A percentile compares a stretch with the other conserved stretches of the same genome.
Evolutionary conservation across 495 filamentous ascomycete species (phyloP).

Genomic region (Aspergillus indologenus): DNA sequence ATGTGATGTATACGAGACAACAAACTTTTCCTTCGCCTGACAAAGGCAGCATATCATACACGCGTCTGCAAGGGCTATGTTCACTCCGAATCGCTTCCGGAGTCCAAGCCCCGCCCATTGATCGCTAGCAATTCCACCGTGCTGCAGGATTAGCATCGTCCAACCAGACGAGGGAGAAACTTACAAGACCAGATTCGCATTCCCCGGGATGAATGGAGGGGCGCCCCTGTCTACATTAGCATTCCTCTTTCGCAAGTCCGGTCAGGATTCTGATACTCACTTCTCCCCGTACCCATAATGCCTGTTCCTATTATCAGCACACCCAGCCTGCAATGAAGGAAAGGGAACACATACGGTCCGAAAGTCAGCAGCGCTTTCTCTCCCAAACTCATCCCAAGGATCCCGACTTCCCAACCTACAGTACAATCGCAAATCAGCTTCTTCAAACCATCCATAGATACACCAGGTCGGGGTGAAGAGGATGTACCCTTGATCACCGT

Average conservation of each 20-base stretch:
- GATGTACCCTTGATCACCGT: constrained; percentile 20
- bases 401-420: constrained; percentile 24
- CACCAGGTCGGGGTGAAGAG: background rate
- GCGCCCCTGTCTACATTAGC: constrained; percentile 16
- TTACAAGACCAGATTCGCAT: constrained; percentile 24
- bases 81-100: constrained; percentile 9
- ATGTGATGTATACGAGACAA: background rate
- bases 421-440: background rate
- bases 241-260: background rate
- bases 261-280: constrained; percentile 9
- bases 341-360: constrained; percentile 17
- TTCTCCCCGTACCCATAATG: constrained; percentile 25
- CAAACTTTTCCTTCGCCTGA: background rate
- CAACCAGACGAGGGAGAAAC: background rate
- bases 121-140: constrained; percentile 20
- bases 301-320: constrained; percentile 3
- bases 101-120: constrained; percentile 15
- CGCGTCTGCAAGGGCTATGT: background rate
- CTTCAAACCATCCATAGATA: background rate
- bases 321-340: background rate
- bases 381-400: constrained; percentile 23
- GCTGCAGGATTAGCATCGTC: constrained; percentile 7
- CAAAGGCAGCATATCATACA: too few species aligned
- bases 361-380: constrained; percentile 26
- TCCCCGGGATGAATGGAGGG: constrained; percentile 22